Percentiles rank a stretch among this genome's conserved stretches.
Evolutionary conservation across 2,329 filamentous ascomycete species (phyloP).

Genomic region (Trichocomaceae sp.): DNA sequence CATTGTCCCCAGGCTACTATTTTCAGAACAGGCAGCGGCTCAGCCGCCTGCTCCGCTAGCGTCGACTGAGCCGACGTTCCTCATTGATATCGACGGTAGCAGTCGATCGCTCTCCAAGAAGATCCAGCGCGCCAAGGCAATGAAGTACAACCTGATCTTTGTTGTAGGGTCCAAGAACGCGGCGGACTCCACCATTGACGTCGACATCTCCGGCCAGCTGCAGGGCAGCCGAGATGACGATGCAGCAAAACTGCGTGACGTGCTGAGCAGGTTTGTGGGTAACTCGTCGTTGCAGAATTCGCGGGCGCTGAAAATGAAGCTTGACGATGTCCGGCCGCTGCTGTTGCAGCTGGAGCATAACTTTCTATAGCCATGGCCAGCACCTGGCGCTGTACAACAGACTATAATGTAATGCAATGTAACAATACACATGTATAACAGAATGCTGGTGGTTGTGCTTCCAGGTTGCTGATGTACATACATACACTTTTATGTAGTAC

Average conservation of each 20-base stretch:
- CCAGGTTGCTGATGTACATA: too few species aligned
- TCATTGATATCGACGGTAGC: constrained; percentile 64
- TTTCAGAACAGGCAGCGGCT: constrained; percentile 19
- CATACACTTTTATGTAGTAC: too few species aligned
- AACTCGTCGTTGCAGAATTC: constrained; percentile 26
- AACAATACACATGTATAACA: constrained; percentile 19
- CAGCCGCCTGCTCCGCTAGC: constrained; percentile 32
- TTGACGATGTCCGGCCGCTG: constrained; percentile 33
- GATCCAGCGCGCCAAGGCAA: constrained; percentile 62
- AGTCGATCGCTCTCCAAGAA: constrained; percentile 60
- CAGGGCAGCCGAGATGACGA: constrained; percentile 34
- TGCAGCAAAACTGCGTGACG: constrained; percentile 21
- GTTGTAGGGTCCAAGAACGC: constrained; percentile 65
- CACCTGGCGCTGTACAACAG: constrained; percentile 31
- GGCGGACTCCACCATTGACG: constrained; percentile 48
- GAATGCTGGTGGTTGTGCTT: neutral
- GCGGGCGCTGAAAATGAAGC: constrained; percentile 29
- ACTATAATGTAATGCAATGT: constrained; percentile 48
- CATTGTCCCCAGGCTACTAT: constrained; percentile 17
- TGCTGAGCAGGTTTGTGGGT: constrained; percentile 24
- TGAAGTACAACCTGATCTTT: constrained; percentile 67
- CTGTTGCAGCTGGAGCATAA: constrained; percentile 32
- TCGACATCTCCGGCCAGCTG: constrained; percentile 37
- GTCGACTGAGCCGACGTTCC: constrained; percentile 54
- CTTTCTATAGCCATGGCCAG: constrained; percentile 30